A percentile compares a stretch with the other conserved stretches of the same genome.
Conservation (phyloP, 1,284 basidiomycete species). For the Laetiporus sulphureus region DNA sequence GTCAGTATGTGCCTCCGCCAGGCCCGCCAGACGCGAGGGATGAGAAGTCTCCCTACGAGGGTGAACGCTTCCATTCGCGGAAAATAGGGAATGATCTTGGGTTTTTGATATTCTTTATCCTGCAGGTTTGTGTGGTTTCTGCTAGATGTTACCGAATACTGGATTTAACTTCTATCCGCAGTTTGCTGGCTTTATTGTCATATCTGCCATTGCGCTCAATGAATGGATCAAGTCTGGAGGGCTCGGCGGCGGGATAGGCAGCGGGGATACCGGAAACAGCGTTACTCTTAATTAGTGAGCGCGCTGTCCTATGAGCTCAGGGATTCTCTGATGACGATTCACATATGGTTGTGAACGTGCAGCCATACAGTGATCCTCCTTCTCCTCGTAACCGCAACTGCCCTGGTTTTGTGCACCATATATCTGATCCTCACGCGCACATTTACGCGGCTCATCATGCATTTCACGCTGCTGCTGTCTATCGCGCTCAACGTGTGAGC, state of each 20-base stretch:
- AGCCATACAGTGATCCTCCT: conserved; percentile 58
- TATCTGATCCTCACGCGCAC: conserved; percentile 58
- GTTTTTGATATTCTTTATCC: conserved; percentile 64
- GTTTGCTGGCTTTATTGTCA: conserved; percentile 61
- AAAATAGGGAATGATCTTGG: conserved; percentile 68
- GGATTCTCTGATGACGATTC: not conserved
- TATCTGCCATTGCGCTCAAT: conserved; percentile 60
- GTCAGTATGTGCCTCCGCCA: conserved; percentile 2
- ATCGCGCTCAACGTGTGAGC: conserved; percentile 70
- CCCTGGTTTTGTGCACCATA: conserved; percentile 43
- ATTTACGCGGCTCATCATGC: conserved; percentile 79
- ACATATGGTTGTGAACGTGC: no score
- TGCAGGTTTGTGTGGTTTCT: conserved; percentile 37
- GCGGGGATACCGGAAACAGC: conserved; percentile 36
- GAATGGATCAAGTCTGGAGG: conserved; percentile 62
- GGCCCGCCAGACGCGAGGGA: conserved; percentile 37
- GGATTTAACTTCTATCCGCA: conserved; percentile 17
- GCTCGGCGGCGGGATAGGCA: conserved; percentile 59
- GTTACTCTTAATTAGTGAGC: conserved; percentile 55
- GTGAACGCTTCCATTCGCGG: conserved; percentile 64
- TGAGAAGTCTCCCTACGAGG: conserved; percentile 52
- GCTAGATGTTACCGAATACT: not conserved
- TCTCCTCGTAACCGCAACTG: conserved; percentile 46
- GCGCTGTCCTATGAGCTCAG: conserved; percentile 19
- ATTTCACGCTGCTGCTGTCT: conserved; percentile 69